Conservation (phyloP, 805 yeast species). For the Monosporozyma servazzii region DNA sequence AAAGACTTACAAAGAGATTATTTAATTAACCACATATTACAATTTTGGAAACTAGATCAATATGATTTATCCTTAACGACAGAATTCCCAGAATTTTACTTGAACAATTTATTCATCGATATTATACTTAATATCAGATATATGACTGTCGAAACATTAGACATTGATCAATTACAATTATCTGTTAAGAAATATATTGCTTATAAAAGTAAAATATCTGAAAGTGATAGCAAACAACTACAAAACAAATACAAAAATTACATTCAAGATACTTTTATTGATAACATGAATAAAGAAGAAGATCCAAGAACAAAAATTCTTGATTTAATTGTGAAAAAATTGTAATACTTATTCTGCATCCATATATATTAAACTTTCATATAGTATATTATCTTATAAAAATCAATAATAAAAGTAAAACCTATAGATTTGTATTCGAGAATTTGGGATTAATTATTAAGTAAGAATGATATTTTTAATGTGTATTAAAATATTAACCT, state of each 20-base stretch:
- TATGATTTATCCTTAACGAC: conserved; percentile 25
- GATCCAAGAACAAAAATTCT: conserved; percentile 27
- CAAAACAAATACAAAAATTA: conserved; percentile 28
- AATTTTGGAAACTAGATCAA: conserved; percentile 38
- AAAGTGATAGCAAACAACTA: conserved; percentile 28
- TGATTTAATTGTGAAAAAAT: conserved; percentile 26
- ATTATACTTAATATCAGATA: conserved; percentile 61
- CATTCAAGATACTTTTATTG: conserved; percentile 29
- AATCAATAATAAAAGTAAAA: neutral
- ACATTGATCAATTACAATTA: conserved; percentile 51
- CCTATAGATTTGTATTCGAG: neutral
- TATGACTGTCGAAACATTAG: conserved; percentile 29
- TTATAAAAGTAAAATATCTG: conserved; percentile 39
- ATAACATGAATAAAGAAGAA: conserved; percentile 14
- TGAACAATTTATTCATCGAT: conserved; percentile 40
- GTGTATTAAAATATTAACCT: too few relatives aligned
- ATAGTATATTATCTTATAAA: neutral
- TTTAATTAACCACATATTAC: conserved; percentile 55
- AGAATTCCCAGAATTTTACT: conserved; percentile 29
- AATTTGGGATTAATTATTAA: too few relatives aligned
- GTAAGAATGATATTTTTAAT: too few relatives aligned
- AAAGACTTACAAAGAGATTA: conserved; percentile 59
- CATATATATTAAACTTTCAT: neutral
- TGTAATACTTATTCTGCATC: conserved; percentile 11
- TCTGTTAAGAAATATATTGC: conserved; percentile 66